Evolutionary conservation across 163 green algal genomes (phyloP).

Genomic region (Volvox carteri): DNA sequence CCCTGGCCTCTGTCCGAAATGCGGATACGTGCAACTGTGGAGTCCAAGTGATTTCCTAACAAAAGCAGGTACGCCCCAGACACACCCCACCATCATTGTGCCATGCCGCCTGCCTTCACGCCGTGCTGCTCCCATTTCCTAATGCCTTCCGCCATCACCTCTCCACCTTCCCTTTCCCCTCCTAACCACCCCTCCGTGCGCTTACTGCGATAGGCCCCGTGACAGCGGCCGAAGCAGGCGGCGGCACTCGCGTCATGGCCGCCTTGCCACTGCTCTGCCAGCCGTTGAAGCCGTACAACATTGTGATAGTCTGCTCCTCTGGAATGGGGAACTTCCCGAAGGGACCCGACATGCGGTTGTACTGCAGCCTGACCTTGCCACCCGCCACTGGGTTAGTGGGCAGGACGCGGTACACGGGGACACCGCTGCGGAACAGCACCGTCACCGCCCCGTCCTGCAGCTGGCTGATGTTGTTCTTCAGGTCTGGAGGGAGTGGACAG

Average conservation of each 20-base stretch:
- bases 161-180: not conserved
- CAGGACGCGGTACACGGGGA: slow-evolving; percentile 19
- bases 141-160: too few species aligned
- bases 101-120: too few species aligned
- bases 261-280: slow-evolving; percentile 64
- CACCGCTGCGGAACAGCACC: not conserved
- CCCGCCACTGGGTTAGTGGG: not conserved
- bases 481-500: not conserved
- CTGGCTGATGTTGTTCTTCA: slow-evolving; percentile 1
- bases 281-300: slow-evolving; percentile 75
- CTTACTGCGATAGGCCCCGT: too few species aligned
- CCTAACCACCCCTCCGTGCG: too few species aligned
- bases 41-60: too few species aligned
- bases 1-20: too few species aligned
- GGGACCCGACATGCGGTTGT: slow-evolving; percentile 61
- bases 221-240: too few species aligned
- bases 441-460: slow-evolving; percentile 26
- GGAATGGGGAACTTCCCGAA: slow-evolving; percentile 56
- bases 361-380: slow-evolving; percentile 57
- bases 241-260: not conserved
- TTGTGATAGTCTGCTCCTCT: slow-evolving; percentile 47
- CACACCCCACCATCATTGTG: too few species aligned
- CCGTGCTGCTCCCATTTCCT: too few species aligned
- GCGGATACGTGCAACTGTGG: too few species aligned
- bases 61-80: too few species aligned